Base-by-base conservation (phyloP, 2,329 filamentous ascomycete genomes). In the Sarocladiaceae sp. region DNA sequence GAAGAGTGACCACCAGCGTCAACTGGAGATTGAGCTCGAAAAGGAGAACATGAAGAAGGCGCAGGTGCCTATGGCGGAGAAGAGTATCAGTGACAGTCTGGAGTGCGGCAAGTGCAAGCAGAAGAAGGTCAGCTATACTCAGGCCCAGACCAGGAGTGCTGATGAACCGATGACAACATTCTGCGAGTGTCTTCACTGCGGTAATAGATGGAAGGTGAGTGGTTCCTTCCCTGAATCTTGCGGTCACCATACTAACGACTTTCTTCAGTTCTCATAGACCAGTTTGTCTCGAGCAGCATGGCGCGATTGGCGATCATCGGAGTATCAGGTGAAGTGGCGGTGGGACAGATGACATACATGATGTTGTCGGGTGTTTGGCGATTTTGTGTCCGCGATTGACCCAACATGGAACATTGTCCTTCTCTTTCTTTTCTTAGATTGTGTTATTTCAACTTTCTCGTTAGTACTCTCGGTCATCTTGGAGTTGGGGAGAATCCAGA, bases 11-110 rank as follows among this genome's bases (percentile, higher is more conserved):
- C 85, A 94, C 69, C 87, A 89, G 70, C 83, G 85, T 55, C 83
- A 83, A 61, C 82, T 86, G 64, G 91, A 97, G 60, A 75, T 81
- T 60, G 83, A 84, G 67, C 79, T 96, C 49, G 80, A 91, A 66
- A 84, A 88, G 71, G 90, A 97, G 72, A 99, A 99, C 71, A 92
- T 97, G 88, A 91, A 91, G 75, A 90, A 93, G 71, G 90, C 94
- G 1, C 95, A 97, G 84, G 92, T 96, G 11, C 89, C 93, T 53
- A 88, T 92, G 77, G 88, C 84, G 17, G 87, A 96, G 72, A 94
- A 91, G 79, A 92, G 87, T 66, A 90, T 97, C 72, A 91, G 86
- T 66, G 87, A 88, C 66, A 89, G 86, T 53, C 79, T 97, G 64
- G 86, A 90, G 71, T 99, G 94, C 73, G 83, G 90, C 64, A 92